Base-by-base conservation (phyloP, 106 monocot genomes). In the Chionographis japonica region DNA sequence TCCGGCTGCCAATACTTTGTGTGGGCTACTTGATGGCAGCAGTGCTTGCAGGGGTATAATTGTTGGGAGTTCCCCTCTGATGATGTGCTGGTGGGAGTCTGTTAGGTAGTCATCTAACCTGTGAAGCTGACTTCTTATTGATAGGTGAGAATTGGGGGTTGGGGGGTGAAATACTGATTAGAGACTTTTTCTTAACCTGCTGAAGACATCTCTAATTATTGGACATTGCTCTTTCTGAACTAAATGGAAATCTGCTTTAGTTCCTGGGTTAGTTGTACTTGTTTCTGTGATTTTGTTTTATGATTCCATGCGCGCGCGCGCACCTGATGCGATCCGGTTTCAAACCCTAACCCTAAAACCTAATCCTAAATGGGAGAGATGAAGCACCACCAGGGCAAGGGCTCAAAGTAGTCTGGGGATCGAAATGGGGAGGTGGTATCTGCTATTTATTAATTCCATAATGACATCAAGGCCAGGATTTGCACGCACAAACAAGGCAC, bases 1-100 rank as follows among this genome's bases (percentile, higher is more conserved):
- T 77, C 86, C 0, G 72, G 16, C 27, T 90, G 90, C 49, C 73
- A 72, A 39, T 86, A 90, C 74, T 89, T 85, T 52, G 69, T 42
- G 19, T 90, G 90, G 90, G 83, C 85, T 39, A 74, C 75, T 19
- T 66, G 79, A 20, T 85, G 58, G 74, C 3, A 54, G 58, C 58
- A 40, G 53, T 66, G 50, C 53, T 56, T 58, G 27, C 27, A 27
- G 27, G 27, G 27, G 40, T 56, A 62, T 63, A 62, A 54, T 74
- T 67, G 66, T 57, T 27, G 52, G 52, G 65, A 13, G 66, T 37
- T n/a, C 52, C 39, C 61, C 60, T 63, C 56, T 72, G 75, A 37
- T 77, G 40, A 8, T 60, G 52, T 61, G 58, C 13, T 50, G 38
- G 3, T 67, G 18, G 64, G 12, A 68, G 68, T 66, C 75, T 56